Conservation (phyloP, 352 stramenopile genomes). For the Thalassiosira oceanica region DNA sequence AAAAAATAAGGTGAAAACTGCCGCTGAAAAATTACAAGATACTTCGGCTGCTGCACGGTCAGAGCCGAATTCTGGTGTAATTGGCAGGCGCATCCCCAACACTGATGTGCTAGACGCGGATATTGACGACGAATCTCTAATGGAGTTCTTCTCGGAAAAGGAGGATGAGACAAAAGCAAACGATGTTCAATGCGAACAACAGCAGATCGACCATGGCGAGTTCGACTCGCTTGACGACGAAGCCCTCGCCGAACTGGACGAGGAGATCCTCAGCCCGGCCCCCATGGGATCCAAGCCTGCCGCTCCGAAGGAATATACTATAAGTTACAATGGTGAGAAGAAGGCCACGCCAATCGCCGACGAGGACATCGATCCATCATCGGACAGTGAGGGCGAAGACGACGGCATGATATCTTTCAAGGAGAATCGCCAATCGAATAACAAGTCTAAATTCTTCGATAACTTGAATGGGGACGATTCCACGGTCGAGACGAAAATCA, state of each 20-base stretch:
- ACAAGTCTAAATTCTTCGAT: no score
- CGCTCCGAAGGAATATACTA: conserved; percentile 8
- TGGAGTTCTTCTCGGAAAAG: conserved; percentile 22
- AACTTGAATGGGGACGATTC: no score
- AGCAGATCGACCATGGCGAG: background rate
- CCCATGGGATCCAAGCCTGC: background rate
- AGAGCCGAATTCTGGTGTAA: no score
- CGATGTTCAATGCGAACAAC: background rate
- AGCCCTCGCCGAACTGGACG: conserved; percentile 13
- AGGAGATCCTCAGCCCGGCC: background rate
- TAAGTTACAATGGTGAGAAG: conserved; percentile 40
- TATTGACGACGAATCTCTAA: conserved; percentile 23
- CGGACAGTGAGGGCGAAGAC: conserved; percentile 12
- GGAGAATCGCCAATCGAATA: no score
- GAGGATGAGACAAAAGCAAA: background rate
- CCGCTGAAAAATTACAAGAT: no score
- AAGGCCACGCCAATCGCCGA: conserved; percentile 10
- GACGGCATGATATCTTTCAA: conserved; percentile 15
- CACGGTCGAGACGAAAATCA: no score
- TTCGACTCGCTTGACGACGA: conserved; percentile 24
- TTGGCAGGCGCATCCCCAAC: no score
- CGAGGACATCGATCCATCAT: conserved; percentile 12
- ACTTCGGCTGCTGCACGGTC: no score
- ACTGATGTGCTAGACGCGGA: conserved; percentile 13
- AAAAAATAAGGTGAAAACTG: no score